Percentiles rank a stretch among this genome's conserved stretches.
Conservation (phyloP, 1,139 yeast genomes). For the Eremothecium coryli region DNA sequence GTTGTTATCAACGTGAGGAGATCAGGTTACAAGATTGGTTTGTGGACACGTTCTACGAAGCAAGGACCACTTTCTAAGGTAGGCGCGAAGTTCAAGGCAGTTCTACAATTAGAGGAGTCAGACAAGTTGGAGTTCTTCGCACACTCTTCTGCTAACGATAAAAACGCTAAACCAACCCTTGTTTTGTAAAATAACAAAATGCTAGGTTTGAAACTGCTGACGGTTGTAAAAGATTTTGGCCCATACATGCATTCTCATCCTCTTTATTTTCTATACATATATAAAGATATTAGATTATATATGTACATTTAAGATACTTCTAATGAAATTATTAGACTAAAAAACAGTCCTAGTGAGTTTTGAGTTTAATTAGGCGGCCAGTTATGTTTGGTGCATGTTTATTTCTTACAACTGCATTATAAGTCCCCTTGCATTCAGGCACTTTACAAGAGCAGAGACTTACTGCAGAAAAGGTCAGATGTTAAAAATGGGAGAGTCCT, state of each 20-base stretch:
- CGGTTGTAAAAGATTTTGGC: constrained; percentile 4
- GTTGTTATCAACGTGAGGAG: constrained; percentile 84
- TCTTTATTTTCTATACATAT: constrained; percentile 1
- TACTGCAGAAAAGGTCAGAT: too few species aligned
- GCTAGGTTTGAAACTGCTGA: not conserved
- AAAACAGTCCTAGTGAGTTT: too few species aligned
- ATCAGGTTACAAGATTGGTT: constrained; percentile 73
- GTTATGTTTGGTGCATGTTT: too few species aligned
- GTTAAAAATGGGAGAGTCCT: too few species aligned
- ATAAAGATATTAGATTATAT: constrained; percentile 1
- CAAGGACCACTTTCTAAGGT: constrained; percentile 53
- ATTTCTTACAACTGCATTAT: too few species aligned
- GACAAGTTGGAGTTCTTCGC: constrained; percentile 30
- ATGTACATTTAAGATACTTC: constrained; percentile 3
- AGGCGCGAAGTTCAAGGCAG: constrained; percentile 70
- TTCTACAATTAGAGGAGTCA: constrained; percentile 28
- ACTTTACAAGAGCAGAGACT: too few species aligned
- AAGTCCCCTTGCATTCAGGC: too few species aligned
- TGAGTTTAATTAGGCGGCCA: too few species aligned
- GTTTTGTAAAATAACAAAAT: constrained; percentile 23
- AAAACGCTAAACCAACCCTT: constrained; percentile 29
- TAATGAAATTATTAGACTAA: constrained; percentile 1
- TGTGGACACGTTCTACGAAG: constrained; percentile 80
- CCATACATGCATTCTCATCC: constrained; percentile 1
- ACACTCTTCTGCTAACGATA: constrained; percentile 29